Evolutionary conservation across 140 eudicot genomes (phyloP).

Genomic region (Flaveria floridana): DNA sequence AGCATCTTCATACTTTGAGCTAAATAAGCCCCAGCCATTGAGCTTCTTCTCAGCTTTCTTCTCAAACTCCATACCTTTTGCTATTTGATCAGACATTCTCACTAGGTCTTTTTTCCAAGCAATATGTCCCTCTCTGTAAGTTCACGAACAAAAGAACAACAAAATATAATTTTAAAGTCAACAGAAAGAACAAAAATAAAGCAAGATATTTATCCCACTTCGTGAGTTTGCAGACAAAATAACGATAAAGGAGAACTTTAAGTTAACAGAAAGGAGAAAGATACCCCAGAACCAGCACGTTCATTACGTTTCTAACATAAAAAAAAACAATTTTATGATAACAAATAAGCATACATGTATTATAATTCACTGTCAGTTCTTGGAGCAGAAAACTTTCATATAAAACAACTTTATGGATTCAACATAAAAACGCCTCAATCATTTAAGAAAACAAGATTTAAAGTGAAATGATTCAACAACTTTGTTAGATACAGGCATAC

Average conservation of each 20-base stretch:
- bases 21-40: conserved; percentile 58
- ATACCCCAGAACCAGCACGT: conserved; percentile 8
- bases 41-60: conserved; percentile 73
- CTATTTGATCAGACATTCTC: conserved; percentile 57
- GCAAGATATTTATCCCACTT: conserved; percentile 26
- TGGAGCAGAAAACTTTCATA: neutral
- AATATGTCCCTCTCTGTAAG: conserved; percentile 29
- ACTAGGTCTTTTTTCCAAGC: neutral
- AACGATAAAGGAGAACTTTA: conserved; percentile 11
- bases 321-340: neutral
- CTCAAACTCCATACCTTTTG: conserved; percentile 54
- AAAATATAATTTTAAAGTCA: conserved; percentile 1
- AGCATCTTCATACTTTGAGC: conserved; percentile 62
- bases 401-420: neutral
- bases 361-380: conserved; percentile 5
- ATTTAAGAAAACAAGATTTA: neutral
- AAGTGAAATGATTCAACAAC: no score
- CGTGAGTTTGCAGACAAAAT: conserved; percentile 13
- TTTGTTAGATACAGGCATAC: no score
- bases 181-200: conserved; percentile 2
- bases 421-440: neutral
- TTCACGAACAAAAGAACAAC: conserved; percentile 4
- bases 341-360: neutral
- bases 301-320: neutral
- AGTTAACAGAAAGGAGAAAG: neutral